phyloP scores from a whole-genome alignment of 2,329 filamentous ascomycete species.

The Aspergillus pseudoterreus region DNA sequence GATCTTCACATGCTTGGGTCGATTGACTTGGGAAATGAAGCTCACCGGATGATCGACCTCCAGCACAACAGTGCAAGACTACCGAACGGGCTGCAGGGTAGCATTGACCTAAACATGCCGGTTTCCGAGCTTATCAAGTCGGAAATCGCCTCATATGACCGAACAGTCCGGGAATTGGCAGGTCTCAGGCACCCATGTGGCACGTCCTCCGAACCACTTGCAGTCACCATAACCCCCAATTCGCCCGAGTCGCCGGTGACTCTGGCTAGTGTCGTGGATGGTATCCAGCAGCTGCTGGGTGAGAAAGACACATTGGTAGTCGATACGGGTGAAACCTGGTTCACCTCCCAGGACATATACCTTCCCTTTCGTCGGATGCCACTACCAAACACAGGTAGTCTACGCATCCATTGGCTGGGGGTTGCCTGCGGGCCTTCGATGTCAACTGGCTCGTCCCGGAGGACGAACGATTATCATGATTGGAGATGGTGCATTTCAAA shows the following conservation, averaged over 20 bases:
- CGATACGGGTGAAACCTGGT: constrained; percentile 11
- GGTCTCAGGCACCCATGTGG: background rate
- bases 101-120: background rate
- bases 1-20: background rate
- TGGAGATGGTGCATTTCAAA: constrained; percentile 79
- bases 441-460: constrained; percentile 6
- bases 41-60: constrained; percentile 1
- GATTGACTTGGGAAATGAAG: background rate
- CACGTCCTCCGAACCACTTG: background rate
- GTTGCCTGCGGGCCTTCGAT: constrained; percentile 5
- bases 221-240: background rate
- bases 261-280: background rate
- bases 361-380: constrained; percentile 4
- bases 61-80: background rate
- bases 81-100: background rate
- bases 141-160: background rate
- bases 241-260: background rate
- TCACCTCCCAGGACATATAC: constrained; percentile 1
- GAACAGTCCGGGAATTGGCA: background rate
- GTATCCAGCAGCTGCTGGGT: constrained; percentile 3
- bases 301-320: constrained; percentile 1
- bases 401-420: constrained; percentile 11
- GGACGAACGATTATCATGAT: constrained; percentile 71
- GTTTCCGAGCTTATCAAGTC: background rate
- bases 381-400: constrained; percentile 6